phyloP scores from a whole-genome alignment of 352 stramenopile species.

The Phytophthora boehmeriae region DNA sequence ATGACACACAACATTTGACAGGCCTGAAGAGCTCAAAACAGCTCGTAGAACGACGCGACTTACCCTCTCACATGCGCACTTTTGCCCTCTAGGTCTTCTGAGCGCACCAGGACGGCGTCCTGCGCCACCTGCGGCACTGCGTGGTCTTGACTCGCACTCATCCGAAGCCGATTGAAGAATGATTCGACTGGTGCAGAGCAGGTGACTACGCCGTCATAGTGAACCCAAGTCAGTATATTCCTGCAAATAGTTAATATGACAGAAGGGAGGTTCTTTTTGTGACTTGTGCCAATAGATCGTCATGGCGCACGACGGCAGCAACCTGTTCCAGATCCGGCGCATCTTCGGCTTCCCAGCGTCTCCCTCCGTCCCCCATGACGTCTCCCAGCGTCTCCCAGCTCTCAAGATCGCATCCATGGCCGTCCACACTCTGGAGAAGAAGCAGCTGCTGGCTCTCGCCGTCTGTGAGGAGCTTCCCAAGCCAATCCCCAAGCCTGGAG shows the following conservation, averaged over 20 bases:
- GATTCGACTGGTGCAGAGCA: constrained; percentile 14
- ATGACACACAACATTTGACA: background rate
- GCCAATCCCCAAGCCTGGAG: background rate
- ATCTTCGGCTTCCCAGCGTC: constrained; percentile 48
- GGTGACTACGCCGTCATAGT: constrained; percentile 5
- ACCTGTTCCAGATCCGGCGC: constrained; percentile 79
- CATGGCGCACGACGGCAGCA: constrained; percentile 46
- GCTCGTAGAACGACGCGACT: background rate
- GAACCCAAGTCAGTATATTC: background rate
- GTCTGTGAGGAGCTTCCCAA: constrained; percentile 35
- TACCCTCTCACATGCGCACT: constrained; percentile 48
- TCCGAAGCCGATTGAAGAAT: constrained; percentile 21
- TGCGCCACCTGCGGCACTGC: constrained; percentile 61
- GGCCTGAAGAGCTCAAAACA: background rate
- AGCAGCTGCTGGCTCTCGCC: constrained; percentile 75
- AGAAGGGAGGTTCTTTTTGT: too few species aligned
- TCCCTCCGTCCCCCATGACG: background rate
- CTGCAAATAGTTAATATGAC: too few species aligned
- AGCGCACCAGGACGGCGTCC: constrained; percentile 75
- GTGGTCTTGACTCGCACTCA: constrained; percentile 13
- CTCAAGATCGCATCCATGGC: constrained; percentile 65
- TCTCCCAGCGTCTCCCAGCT: constrained; percentile 5
- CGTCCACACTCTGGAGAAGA: constrained; percentile 72
- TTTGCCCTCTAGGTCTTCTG: constrained; percentile 81
- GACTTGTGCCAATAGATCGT: constrained; percentile 11